phyloP scores from a whole-genome alignment of 164 flowering plant species.

The Kalanchoe fedtschenkoi region DNA sequence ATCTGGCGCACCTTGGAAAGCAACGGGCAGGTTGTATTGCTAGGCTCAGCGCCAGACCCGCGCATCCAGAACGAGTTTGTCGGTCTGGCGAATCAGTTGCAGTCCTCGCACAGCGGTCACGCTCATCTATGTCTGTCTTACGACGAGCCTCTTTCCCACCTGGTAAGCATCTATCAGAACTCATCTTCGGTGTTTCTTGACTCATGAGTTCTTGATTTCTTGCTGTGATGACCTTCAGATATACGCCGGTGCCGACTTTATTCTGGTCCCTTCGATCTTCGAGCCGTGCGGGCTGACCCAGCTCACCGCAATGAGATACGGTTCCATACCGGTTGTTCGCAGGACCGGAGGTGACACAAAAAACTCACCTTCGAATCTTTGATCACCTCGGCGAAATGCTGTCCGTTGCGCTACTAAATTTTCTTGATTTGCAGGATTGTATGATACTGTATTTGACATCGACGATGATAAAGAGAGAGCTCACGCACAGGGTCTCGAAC shows the following conservation, averaged over 20 bases:
- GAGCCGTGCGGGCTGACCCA: slow-evolving; percentile 99
- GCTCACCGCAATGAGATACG: slow-evolving; percentile 92
- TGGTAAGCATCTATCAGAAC: slow-evolving; percentile 31
- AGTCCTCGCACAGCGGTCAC: slow-evolving; percentile 54
- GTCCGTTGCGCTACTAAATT: not conserved
- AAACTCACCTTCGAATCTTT: not conserved
- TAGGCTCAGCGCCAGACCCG: slow-evolving; percentile 98
- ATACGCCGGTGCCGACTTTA: slow-evolving; percentile 93
- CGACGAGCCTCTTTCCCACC: slow-evolving; percentile 97
- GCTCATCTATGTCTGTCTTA: slow-evolving; percentile 82
- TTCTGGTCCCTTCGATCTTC: slow-evolving; percentile 88
- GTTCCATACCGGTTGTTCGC: slow-evolving; percentile 89
- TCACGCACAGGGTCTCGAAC: slow-evolving; percentile 59
- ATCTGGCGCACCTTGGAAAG: slow-evolving; percentile 80
- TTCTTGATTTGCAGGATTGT: slow-evolving; percentile 46
- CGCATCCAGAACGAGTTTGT: slow-evolving; percentile 92
- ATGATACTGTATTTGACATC: slow-evolving; percentile 90
- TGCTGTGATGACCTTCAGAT: slow-evolving; percentile 33
- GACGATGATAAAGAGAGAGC: slow-evolving; percentile 92
- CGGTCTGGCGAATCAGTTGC: slow-evolving; percentile 73
- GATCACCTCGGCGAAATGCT: not conserved
- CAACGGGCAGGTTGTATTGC: slow-evolving; percentile 82
- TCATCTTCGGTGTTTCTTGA: not conserved
- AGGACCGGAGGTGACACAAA: slow-evolving; percentile 75
- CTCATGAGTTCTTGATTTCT: slow-evolving; percentile 1